These are phyloP conservation scores for Blastomyces silverae DNA, from an alignment of 2,329 filamentous ascomycete genomes.

Conservation along the genomic window DNA sequence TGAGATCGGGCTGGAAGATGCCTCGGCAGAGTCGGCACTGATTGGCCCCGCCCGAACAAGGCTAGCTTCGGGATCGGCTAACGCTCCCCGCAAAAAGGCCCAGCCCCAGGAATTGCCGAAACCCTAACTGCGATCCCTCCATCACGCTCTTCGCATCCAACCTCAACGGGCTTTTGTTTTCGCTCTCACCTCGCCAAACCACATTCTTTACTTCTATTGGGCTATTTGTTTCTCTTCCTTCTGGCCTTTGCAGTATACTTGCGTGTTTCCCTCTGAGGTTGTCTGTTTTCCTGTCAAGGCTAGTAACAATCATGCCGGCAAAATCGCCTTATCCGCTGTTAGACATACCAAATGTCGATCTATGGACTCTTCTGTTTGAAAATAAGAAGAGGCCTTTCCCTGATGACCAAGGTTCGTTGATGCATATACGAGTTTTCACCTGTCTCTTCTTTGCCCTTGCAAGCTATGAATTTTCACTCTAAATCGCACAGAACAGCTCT, in stretches of 20 bases:
- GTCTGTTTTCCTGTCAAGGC: not conserved
- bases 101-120: not conserved
- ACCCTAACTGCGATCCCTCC: not conserved
- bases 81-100: not conserved
- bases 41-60: not conserved
- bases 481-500: not conserved
- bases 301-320: conserved; percentile 55
- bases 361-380: conserved; percentile 75
- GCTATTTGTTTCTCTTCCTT: not conserved
- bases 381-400: conserved; percentile 57
- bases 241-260: not conserved
- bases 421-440: not conserved
- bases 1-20: not conserved
- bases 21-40: not conserved
- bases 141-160: not conserved
- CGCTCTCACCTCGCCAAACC: not conserved
- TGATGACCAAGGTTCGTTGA: conserved; percentile 61
- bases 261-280: not conserved
- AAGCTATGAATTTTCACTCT: not conserved
- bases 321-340: conserved; percentile 59
- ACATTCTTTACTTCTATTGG: not conserved
- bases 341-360: conserved; percentile 64
- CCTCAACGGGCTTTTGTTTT: not conserved
- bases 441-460: not conserved
- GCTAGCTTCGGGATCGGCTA: not conserved